Conservation (phyloP, 2,329 filamentous ascomycete genomes). For the Pseudogymnoascus sp. region DNA sequence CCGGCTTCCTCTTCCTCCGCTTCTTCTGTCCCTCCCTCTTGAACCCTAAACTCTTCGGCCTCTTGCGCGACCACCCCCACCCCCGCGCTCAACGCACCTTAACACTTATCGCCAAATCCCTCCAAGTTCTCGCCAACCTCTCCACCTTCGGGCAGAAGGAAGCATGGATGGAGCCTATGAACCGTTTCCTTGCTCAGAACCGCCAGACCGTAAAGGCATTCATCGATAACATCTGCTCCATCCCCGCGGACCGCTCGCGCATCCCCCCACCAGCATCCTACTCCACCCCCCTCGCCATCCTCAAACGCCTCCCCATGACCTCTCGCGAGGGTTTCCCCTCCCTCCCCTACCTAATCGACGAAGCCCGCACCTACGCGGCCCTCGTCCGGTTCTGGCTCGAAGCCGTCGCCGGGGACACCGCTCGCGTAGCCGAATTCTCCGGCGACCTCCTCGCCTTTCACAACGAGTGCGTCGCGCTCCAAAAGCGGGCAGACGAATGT, state of each 20-base stretch:
- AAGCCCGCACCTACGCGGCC: conserved; percentile 74
- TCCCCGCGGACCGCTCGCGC: conserved; percentile 62
- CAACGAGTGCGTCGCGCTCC: conserved; percentile 24
- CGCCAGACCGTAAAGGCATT: conserved; percentile 77
- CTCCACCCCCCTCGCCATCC: conserved; percentile 84
- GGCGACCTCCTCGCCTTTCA: conserved; percentile 28
- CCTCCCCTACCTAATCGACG: conserved; percentile 86
- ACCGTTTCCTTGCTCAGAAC: conserved; percentile 69
- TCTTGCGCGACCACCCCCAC: conserved; percentile 75
- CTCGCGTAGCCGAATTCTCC: conserved; percentile 14
- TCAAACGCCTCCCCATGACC: conserved; percentile 69
- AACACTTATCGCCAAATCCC: conserved; percentile 83
- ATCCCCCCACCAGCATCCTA: conserved; percentile 72
- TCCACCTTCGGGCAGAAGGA: conserved; percentile 90
- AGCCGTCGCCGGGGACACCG: conserved; percentile 24
- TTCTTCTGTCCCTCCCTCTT: conserved; percentile 96
- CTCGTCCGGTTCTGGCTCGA: conserved; percentile 77
- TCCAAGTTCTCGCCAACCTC: conserved; percentile 86
- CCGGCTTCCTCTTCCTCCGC: conserved; percentile 85
- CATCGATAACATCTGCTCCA: conserved; percentile 77
- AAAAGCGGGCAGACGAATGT: conserved; percentile 27
- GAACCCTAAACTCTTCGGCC: conserved; percentile 86
- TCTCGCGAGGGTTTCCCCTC: conserved; percentile 89
- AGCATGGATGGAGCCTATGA: conserved; percentile 99
- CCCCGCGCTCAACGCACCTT: conserved; percentile 77